phyloP scores from a whole-genome alignment of 164 flowering plant genomes.

The Cinnamomum chago region DNA sequence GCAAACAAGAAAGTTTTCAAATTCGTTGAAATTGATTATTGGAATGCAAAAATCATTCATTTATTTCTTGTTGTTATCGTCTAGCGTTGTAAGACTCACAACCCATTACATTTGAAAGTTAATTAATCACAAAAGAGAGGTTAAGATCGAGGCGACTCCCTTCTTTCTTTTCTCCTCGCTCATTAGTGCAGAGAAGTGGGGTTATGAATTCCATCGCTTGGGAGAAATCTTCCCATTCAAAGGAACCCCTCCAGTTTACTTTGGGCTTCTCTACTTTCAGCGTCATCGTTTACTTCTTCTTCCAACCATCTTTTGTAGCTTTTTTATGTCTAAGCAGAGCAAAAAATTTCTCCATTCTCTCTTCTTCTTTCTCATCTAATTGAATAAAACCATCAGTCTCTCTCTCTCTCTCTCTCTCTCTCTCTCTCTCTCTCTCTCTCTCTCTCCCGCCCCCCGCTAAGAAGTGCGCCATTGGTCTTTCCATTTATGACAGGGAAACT shows the following conservation, averaged over 20 bases:
- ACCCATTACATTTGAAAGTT: not conserved
- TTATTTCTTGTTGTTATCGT: too few relatives aligned
- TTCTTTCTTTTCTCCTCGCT: not conserved
- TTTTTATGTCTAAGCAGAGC: not conserved
- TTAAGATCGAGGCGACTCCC: not conserved
- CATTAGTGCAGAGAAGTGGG: not conserved
- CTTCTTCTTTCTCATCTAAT: not conserved
- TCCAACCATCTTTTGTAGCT: not conserved
- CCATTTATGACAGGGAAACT: too few relatives aligned
- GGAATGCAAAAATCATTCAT: too few relatives aligned
- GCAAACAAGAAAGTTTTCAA: not conserved
- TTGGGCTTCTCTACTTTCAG: not conserved
- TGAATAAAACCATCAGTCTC: not conserved
- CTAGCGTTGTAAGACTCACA: too few relatives aligned
- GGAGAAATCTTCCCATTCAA: slow-evolving; percentile 1
- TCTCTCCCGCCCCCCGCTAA: too few relatives aligned
- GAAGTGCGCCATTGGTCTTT: too few relatives aligned
- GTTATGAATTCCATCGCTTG: not conserved
- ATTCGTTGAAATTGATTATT: too few relatives aligned
- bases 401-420: not conserved
- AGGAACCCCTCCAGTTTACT: not conserved
- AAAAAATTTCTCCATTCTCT: not conserved
- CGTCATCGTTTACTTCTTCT: not conserved
- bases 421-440: too few relatives aligned
- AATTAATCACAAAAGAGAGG: not conserved